A percentile compares a stretch with the other conserved stretches of the same genome.
Conservation (phyloP, 768 basidiomycete genomes). For the Mycena filopes region DNA sequence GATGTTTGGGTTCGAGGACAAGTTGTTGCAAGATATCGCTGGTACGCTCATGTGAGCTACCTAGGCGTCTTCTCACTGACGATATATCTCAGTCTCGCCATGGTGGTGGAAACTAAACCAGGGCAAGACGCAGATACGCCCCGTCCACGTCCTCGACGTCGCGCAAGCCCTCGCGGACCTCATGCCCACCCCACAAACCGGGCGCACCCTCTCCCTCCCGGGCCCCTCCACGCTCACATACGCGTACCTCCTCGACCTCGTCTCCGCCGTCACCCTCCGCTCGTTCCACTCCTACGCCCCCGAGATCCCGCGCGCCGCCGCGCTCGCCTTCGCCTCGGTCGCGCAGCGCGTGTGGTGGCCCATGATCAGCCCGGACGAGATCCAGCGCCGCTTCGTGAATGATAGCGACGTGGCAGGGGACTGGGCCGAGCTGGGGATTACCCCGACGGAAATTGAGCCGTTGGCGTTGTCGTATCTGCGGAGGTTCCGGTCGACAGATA, state of each 20-base stretch:
- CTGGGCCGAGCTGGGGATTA: conserved; percentile 86
- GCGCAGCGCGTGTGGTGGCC: conserved; percentile 92
- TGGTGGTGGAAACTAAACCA: conserved; percentile 95
- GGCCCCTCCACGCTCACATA: conserved; percentile 90
- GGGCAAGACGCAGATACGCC: conserved; percentile 86
- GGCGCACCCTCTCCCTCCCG: conserved; percentile 82
- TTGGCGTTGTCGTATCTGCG: conserved; percentile 92
- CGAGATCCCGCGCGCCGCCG: conserved; percentile 78
- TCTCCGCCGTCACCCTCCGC: conserved; percentile 82
- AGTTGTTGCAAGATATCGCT: conserved; percentile 90
- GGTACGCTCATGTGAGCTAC: conserved; percentile 60
- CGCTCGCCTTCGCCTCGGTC: conserved; percentile 68
- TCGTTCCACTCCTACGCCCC: conserved; percentile 74
- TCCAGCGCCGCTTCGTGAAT: conserved; percentile 86
- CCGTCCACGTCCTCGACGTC: conserved; percentile 94
- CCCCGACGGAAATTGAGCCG: conserved; percentile 84
- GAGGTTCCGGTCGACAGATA: conserved; percentile 89
- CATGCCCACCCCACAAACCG: conserved; percentile 66
- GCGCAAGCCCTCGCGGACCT: conserved; percentile 91
- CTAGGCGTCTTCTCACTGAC: conserved; percentile 29
- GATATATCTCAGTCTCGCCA: conserved; percentile 73
- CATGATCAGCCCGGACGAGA: conserved; percentile 89
- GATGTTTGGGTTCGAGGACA: conserved; percentile 97
- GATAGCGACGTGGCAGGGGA: conserved; percentile 80
- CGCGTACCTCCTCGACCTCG: conserved; percentile 82